Evolutionary conservation across 805 yeast genomes (phyloP).

Genomic region (Nakazawaea wyomingensis): DNA sequence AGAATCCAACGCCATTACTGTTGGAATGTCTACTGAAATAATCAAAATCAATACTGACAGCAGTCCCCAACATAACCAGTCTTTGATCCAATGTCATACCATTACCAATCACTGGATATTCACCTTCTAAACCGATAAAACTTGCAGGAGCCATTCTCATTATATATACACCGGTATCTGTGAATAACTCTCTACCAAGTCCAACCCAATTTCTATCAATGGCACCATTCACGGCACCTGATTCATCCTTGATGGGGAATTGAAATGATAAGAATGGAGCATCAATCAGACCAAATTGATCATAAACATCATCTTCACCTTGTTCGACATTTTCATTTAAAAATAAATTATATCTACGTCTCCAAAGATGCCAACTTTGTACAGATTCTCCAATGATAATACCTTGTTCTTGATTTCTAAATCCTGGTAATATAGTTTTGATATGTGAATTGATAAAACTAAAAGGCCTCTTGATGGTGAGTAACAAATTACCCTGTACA

Average conservation of each 20-base stretch:
- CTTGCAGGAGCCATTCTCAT: constrained; percentile 75
- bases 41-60: constrained; percentile 91
- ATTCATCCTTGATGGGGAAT: constrained; percentile 66
- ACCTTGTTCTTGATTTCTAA: constrained; percentile 34
- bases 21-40: constrained; percentile 91
- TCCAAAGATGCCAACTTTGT: constrained; percentile 94
- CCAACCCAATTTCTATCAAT: constrained; percentile 97
- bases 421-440: constrained; percentile 60
- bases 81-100: constrained; percentile 71
- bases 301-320: constrained; percentile 35
- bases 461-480: constrained; percentile 77
- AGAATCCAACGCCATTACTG: constrained; percentile 45
- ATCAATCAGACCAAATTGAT: constrained; percentile 85
- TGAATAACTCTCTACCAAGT: constrained; percentile 83
- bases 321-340: constrained; percentile 24
- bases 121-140: constrained; percentile 50
- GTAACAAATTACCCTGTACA: constrained; percentile 49
- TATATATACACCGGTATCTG: constrained; percentile 92
- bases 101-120: constrained; percentile 41
- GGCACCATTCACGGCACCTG: constrained; percentile 57
- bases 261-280: constrained; percentile 83
- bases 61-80: constrained; percentile 80
- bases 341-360: constrained; percentile 82
- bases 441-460: constrained; percentile 87
- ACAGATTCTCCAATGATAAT: constrained; percentile 74